Evolutionary conservation across 805 yeast genomes (phyloP), one percentile per base, ranked within the genome.

Genomic region (Lipomyces lipofer): DNA sequence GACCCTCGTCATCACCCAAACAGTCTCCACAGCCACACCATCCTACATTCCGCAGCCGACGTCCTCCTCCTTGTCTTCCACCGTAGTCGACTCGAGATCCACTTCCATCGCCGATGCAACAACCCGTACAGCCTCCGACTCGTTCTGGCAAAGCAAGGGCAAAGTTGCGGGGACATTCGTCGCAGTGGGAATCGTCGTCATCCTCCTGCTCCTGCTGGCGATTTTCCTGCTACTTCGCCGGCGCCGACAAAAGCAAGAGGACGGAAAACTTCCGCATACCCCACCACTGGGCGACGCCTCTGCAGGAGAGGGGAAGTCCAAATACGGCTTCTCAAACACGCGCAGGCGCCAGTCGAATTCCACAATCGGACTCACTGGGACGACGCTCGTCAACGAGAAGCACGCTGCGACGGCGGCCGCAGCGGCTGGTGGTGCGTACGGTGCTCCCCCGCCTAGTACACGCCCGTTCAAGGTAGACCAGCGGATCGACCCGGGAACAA

Each of bases 131-230:
- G 40, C 54, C 2, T 38, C 64, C 8, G 65, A 64, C 17, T 73
- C 83, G 2, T 88, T 85, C 66, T 88, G 86, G 76, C 75, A 77
- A 53, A 73, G 81, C 44, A 80, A 80, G 43, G 95, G 92, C 0
- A 86, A 85, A 66, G 94, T 88, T 1, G 95, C 91, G 0, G 96
- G 95, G 2, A 86, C 89, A 0, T 88, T 88, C 70, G 81, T 86
- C 1, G 90, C 80, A 0, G 94, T 88, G 15, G 96, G 91, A 1
- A 63, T 88, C 1, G 83, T 84, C 0, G 78, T 71, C 0, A 63
- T 80, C 0, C 75, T 75, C 1, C 45, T 83, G 0, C 46, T 84
- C 1, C 62, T 71, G 0, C 71, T 75, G 0, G 56, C 84, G 1
- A 38, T 80, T 10, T 78, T 77, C 64, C 72, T 79, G 71, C 68